A percentile compares a stretch with the other conserved stretches of the same genome.
phyloP scores from a whole-genome alignment of 768 basidiomycete genomes.

The Pleurotus djamor region DNA sequence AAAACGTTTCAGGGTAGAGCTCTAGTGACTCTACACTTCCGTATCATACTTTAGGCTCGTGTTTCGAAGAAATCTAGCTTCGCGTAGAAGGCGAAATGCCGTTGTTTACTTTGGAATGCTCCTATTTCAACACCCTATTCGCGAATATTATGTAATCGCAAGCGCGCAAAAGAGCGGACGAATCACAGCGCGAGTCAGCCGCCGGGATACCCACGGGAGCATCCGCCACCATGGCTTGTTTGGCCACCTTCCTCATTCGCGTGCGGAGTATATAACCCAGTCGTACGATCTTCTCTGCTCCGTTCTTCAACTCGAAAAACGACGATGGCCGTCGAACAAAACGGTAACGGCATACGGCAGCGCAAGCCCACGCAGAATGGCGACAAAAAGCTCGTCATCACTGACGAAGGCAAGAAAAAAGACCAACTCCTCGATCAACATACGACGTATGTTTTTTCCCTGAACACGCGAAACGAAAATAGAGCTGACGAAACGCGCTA shows the following conservation, averaged over 20 bases:
- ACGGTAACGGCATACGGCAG: not conserved
- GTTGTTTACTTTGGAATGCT: too few relatives aligned
- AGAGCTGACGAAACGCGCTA: constrained; percentile 21
- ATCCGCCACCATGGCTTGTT: not conserved
- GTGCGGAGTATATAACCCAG: not conserved
- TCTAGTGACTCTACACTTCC: too few relatives aligned
- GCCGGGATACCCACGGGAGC: not conserved
- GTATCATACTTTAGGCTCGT: too few relatives aligned
- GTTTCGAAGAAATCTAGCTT: too few relatives aligned
- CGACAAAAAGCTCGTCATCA: constrained; percentile 35
- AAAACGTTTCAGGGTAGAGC: too few relatives aligned
- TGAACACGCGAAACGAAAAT: too few relatives aligned
- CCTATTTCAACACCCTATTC: too few relatives aligned
- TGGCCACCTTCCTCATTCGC: not conserved
- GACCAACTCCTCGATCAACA: constrained; percentile 78
- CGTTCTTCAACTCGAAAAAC: not conserved
- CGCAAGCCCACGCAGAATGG: constrained; percentile 11
- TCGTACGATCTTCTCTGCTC: not conserved
- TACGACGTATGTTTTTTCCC: constrained; percentile 39
- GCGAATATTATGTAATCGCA: too few relatives aligned
- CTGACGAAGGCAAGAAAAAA: constrained; percentile 70
- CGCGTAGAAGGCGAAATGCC: too few relatives aligned
- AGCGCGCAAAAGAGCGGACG: not conserved
- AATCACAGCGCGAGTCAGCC: not conserved
- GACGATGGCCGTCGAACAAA: constrained; percentile 1